Evolutionary conservation across 805 yeast species (phyloP), one percentile per base, ranked within the genome.

Genomic region (Metschnikowia kunwiensis): DNA sequence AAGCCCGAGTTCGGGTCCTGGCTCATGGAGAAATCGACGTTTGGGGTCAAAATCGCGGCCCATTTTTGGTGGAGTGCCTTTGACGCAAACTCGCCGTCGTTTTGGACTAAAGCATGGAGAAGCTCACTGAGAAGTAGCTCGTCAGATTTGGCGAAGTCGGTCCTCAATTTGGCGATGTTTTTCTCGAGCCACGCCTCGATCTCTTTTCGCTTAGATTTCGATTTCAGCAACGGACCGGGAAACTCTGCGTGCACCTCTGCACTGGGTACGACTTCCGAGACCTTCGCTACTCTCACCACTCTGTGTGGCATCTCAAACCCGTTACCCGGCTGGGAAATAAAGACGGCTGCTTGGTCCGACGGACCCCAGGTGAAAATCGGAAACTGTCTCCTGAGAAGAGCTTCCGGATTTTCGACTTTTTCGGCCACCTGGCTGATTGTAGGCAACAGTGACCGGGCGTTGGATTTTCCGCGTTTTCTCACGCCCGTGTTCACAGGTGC

Each of bases 291-390:
- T 1, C 62, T 62, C 5, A 82, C 49, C 2, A 48, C 49, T 13
- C 55, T 50, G 25, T 50, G 49, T 8, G 57, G 51, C 32, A 50
- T 56, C 10, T 60, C 62, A 41, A 57, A 63, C n/a, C 61, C 59
- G 47, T 58, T 54, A 23, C 63, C 57, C 8, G 45, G 34, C 9
- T 38, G 36, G n/a, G 36, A 40, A 12, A 60, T 46, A 33, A 66
- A 49, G 14, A 40, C 37, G 1, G 50, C 60, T 3, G 56, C 56
- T n/a, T 52, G 55, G 19, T 53, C 56, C 1, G 67, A 56, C 19
- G 46, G 42, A 33, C 64, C 57, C 83, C 93, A 87, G 40, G 73
- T 68, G 54, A 86, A 82, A 22, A 87, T 54, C 0, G 96, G 95
- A 60, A 82, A 83, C 53, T 85, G 95, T 36, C 83, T 68, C 30